Conservation (phyloP, 2,329 filamentous ascomycete genomes). For the Mariannaea sp. region DNA sequence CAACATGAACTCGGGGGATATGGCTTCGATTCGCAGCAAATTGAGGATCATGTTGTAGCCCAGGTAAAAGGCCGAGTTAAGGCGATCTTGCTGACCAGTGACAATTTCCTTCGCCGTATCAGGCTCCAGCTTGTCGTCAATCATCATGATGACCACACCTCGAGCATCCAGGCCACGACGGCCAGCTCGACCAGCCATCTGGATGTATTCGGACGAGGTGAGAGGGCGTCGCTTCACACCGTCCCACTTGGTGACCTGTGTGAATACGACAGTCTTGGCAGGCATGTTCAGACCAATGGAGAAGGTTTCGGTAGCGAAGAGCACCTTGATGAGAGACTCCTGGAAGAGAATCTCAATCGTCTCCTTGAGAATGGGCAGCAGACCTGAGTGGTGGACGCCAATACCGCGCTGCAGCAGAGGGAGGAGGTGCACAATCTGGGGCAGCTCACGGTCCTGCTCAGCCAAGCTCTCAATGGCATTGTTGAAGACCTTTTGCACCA, state of each 20-base stretch:
- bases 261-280: conserved; percentile 99
- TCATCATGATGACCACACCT: conserved; percentile 99
- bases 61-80: conserved; percentile 96
- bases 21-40: conserved; percentile 95
- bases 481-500: conserved; percentile 92
- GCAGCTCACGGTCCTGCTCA: conserved; percentile 85
- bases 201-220: conserved; percentile 94
- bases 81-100: conserved; percentile 92
- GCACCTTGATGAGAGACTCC: conserved; percentile 94
- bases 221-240: conserved; percentile 80
- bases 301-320: conserved; percentile 98
- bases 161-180: conserved; percentile 96
- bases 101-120: conserved; percentile 94
- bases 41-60: conserved; percentile 99
- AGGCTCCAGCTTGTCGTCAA: conserved; percentile 94
- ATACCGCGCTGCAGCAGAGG: conserved; percentile 90
- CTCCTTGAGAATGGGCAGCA: conserved; percentile 95
- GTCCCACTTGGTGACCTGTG: conserved; percentile 93
- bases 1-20: conserved; percentile 98
- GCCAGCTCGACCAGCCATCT: conserved; percentile 97
- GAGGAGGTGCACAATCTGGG: conserved; percentile 88
- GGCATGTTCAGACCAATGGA: conserved; percentile 99
- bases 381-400: conserved; percentile 94
- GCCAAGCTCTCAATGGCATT: conserved; percentile 92
- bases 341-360: conserved; percentile 99